Evolutionary conservation across 2,329 filamentous ascomycete species (phyloP).

Genomic region (Trichoderma hamatum): DNA sequence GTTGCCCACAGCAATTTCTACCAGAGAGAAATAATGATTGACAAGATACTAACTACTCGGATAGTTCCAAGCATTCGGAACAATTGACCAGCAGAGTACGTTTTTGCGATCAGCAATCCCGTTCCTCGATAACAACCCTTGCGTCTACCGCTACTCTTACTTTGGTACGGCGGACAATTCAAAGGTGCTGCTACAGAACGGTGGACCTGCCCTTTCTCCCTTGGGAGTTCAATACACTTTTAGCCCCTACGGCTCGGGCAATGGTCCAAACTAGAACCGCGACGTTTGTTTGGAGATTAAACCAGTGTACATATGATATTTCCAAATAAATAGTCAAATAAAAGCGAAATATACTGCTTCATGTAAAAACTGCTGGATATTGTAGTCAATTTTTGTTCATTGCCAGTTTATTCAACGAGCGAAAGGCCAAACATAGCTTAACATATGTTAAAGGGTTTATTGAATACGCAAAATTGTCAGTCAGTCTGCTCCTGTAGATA

Average conservation of each 20-base stretch:
- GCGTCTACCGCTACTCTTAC: slow-evolving; percentile 47
- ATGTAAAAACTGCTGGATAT: neutral
- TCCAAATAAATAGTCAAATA: neutral
- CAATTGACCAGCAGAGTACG: slow-evolving; percentile 39
- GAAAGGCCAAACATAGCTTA: too few relatives aligned
- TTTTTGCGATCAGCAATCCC: slow-evolving; percentile 49
- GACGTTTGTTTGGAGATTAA: neutral
- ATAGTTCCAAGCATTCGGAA: slow-evolving; percentile 39
- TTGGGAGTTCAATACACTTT: neutral
- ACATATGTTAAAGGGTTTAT: too few relatives aligned
- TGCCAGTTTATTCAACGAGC: too few relatives aligned
- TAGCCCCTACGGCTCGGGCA: neutral
- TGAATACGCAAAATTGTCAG: too few relatives aligned
- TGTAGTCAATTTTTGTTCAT: neutral
- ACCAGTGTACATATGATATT: neutral
- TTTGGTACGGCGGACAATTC: slow-evolving; percentile 35
- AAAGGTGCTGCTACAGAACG: slow-evolving; percentile 28
- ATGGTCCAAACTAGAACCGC: neutral
- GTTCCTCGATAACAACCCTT: slow-evolving; percentile 46
- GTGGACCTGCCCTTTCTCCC: slow-evolving; percentile 9
- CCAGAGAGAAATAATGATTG: neutral
- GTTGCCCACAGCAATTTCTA: neutral
- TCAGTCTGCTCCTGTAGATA: too few relatives aligned
- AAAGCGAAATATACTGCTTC: neutral
- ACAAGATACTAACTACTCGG: neutral